Base-by-base conservation (phyloP, 2,329 filamentous ascomycete genomes). In the Thermothelomyces thermophilus region DNA sequence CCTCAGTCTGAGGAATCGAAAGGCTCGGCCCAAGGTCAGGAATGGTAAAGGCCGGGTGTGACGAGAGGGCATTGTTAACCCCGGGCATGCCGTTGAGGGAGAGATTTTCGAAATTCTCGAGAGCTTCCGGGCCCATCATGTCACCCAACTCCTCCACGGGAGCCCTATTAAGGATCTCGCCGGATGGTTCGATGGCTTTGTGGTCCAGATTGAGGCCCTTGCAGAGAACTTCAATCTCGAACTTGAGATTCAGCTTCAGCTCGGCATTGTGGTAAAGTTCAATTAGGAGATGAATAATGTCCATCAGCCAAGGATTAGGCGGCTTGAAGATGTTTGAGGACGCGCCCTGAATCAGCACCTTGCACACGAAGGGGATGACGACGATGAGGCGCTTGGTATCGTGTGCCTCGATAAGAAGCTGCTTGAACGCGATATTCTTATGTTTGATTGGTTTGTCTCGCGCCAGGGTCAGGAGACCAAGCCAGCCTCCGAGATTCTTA, bases 241-340 rank as follows among this genome's bases (percentile, higher is more conserved):
- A 98, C 62, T 97, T 98, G 45, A 95, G 83, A 59, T 97, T 97
- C 33, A 98, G 79, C 66, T 97, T 97, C 49, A 98, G 73, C 60
- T 96, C 91, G 13, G 88, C 89, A 61, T 87, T 86, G 62, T 95
- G 86, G 63, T 98, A 98, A 3, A 98, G 76, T 63, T 98, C 94
- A 60, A 95, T 87, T 31, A 98, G 76, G 7, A 97, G 74, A 56
- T 87, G 81, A 48, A 98, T 82, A 47, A 98, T 93, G 61, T 98
- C 93, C 87, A 96, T 95, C 39, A 96, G 68, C 93, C 93, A 98
- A 1, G 93, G 93, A 61, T 98, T 98, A 1, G 93, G 93, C 10
- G 91, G 90, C 50, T 83, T 86, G 71, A 98, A 98, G 9, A 97
- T 84, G 11, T 84, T 86, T 0, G 93, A 97, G 44, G 82, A 80